These are phyloP conservation scores for Pholiota molesta DNA, from an alignment of 768 basidiomycete genomes.

Conservation along the genomic window DNA sequence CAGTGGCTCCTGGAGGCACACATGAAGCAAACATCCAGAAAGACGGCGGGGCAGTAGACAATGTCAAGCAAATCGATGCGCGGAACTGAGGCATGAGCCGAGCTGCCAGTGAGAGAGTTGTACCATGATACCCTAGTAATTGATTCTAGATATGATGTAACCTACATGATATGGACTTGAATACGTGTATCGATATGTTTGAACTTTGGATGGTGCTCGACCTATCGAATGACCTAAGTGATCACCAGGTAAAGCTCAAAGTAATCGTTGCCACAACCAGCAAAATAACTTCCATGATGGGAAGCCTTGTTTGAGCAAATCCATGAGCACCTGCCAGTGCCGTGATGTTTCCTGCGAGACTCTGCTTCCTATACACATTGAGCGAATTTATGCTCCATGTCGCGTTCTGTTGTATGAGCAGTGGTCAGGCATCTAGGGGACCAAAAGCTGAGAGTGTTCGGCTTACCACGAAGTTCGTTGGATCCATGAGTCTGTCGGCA, in stretches of 20 bases:
- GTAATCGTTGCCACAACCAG: not conserved
- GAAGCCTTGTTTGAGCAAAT: not conserved
- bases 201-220: too few relatives aligned
- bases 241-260: not conserved
- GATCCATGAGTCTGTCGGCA: constrained; percentile 60
- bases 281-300: not conserved
- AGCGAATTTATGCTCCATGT: constrained; percentile 82
- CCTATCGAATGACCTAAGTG: too few relatives aligned
- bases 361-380: constrained; percentile 69
- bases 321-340: not conserved
- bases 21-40: constrained; percentile 25
- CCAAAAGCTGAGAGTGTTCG: not conserved
- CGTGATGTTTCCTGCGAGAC: constrained; percentile 15
- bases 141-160: too few relatives aligned
- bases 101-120: not conserved
- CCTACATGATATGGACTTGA: too few relatives aligned
- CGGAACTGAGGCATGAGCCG: not conserved
- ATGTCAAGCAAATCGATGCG: constrained; percentile 19
- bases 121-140: too few relatives aligned
- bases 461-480: constrained; percentile 71
- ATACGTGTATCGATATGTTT: too few relatives aligned
- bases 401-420: constrained; percentile 56
- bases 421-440: not conserved
- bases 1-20: constrained; percentile 30
- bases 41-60: constrained; percentile 20